Evolutionary conservation across 306 rosid genomes (phyloP), one percentile per base, ranked within the genome.

Genomic region (Vachellia pachyceras): DNA sequence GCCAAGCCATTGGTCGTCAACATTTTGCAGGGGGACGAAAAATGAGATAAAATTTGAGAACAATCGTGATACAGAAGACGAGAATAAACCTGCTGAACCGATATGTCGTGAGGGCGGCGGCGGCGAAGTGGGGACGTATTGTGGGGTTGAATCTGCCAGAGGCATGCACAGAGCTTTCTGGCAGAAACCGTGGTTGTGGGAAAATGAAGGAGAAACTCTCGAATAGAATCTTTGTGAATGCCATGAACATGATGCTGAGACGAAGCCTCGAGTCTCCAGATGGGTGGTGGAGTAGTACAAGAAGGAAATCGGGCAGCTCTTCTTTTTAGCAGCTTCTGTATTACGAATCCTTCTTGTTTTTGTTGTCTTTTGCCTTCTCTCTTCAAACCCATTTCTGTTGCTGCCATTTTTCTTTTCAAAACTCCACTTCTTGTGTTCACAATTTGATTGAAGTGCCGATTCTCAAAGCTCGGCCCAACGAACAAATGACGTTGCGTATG

Each of bases 141-240:
- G 89, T 82, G 89, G 86, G 91, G 78, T 71, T 78, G 90, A 75
- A 79, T 69, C 74, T 91, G 88, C 97, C 97, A 93, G 67, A 93
- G 92, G 77, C 55, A 81, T 3, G 94, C 91, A 72, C 94, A 89
- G 83, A 92, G 95, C 52, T 85, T 85, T 84, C 97, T 89, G 0
- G 94, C 91, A 75, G 97, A 92, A 77, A 89, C 75, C 23, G 83
- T 37, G 29, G 88, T 55, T 1, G 79, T 36, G 74, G 83, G 84
- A 68, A 67, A 73, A 84, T 77, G 57, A 73, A 90, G 93, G 39
- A 92, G 93, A 35, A 92, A 92, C 54, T 92, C 91, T n/a, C 75
- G 72, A 79, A 49, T 50, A 20, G 49, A 70, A 49, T 77, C 81
- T 76, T 23, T 55, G 73, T 11, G 49, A 36, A 14, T 37, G 22